Percentiles rank a stretch among this genome's conserved stretches.
Evolutionary conservation across 352 stramenopile species (phyloP).

Genomic region (Phytophthora agathidicida): DNA sequence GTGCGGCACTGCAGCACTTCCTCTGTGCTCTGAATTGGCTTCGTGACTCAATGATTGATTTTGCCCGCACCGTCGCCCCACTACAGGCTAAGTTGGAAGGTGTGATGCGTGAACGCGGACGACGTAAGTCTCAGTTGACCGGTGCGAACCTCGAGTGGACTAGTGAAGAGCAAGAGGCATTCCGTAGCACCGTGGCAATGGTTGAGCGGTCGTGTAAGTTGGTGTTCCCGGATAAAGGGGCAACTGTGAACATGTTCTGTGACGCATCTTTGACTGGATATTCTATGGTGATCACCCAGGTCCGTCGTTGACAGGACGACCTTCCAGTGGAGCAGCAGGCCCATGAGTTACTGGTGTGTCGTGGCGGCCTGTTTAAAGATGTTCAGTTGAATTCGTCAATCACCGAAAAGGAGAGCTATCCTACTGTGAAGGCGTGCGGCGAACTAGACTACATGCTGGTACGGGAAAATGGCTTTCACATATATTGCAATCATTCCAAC

Average conservation of each 20-base stretch:
- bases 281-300: conserved; percentile 3
- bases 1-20: conserved; percentile 15
- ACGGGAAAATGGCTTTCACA: conserved; percentile 1
- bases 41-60: conserved; percentile 9
- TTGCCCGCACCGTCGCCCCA: neutral
- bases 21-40: conserved; percentile 22
- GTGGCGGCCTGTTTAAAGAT: conserved; percentile 1
- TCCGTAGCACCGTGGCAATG: neutral
- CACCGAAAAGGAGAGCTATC: conserved; percentile 12
- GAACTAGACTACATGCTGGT: conserved; percentile 15
- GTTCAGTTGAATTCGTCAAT: conserved; percentile 13
- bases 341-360: conserved; percentile 12
- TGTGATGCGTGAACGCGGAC: conserved; percentile 2
- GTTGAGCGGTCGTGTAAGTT: conserved; percentile 11
- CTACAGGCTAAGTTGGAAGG: conserved; percentile 7
- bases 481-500: conserved; percentile 20
- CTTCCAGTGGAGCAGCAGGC: conserved; percentile 2
- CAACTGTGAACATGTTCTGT: conserved; percentile 5
- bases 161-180: neutral
- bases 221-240: conserved; percentile 1
- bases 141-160: conserved; percentile 9
- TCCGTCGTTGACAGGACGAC: conserved; percentile 1
- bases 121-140: conserved; percentile 10
- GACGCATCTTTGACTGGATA: conserved; percentile 4
- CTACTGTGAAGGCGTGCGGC: conserved; percentile 3